Evolutionary conservation across 2,329 filamentous ascomycete species (phyloP).

Genomic region (Knufia petricola): DNA sequence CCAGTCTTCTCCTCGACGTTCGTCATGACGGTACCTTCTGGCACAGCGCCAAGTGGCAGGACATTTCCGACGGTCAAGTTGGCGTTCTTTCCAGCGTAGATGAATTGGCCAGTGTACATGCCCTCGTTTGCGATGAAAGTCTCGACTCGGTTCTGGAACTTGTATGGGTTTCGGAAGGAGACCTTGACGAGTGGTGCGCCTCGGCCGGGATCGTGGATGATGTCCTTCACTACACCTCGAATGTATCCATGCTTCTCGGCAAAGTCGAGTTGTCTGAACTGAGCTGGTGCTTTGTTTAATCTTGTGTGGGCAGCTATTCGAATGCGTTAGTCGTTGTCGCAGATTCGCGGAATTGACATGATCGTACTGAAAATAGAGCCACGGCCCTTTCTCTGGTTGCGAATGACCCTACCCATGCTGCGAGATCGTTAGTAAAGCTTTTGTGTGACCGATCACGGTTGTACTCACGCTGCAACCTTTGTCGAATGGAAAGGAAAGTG

Average conservation of each 20-base stretch:
- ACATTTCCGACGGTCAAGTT: slow-evolving; percentile 94
- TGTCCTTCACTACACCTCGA: slow-evolving; percentile 95
- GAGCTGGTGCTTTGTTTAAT: slow-evolving; percentile 92
- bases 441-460: background rate
- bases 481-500: background rate
- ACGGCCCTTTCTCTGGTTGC: slow-evolving; percentile 69
- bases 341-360: slow-evolving; percentile 21
- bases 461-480: slow-evolving; percentile 10
- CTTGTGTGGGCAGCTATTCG: slow-evolving; percentile 65
- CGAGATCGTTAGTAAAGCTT: slow-evolving; percentile 27
- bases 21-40: slow-evolving; percentile 97
- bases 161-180: slow-evolving; percentile 94
- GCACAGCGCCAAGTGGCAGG: slow-evolving; percentile 85
- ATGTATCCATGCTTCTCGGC: slow-evolving; percentile 96
- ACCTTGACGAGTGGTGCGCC: slow-evolving; percentile 97
- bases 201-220: slow-evolving; percentile 97
- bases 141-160: slow-evolving; percentile 94
- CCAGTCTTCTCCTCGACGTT: slow-evolving; percentile 99
- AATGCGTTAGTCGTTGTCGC: slow-evolving; percentile 15
- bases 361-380: slow-evolving; percentile 65
- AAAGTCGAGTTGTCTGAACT: slow-evolving; percentile 91
- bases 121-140: slow-evolving; percentile 99
- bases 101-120: slow-evolving; percentile 99
- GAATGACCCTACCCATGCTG: slow-evolving; percentile 60
- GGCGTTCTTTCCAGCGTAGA: slow-evolving; percentile 99